phyloP scores from a whole-genome alignment of 805 yeast species.

The Suhomyces sp. region DNA sequence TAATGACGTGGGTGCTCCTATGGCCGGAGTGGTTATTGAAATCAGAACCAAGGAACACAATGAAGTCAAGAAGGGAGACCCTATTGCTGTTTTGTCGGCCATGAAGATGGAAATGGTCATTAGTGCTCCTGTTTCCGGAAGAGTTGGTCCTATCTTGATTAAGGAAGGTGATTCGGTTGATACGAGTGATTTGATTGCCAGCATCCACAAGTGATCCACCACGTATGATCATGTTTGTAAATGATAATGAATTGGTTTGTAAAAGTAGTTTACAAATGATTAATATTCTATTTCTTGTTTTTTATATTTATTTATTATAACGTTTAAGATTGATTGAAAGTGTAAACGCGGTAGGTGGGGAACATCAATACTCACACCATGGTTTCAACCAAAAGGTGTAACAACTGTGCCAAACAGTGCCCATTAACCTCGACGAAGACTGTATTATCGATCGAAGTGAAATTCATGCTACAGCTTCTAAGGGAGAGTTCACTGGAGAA shows the following conservation, averaged over 20 bases:
- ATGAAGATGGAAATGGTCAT: constrained; percentile 99
- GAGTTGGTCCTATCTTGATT: constrained; percentile 70
- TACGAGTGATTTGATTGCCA: constrained; percentile 78
- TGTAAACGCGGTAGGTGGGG: too few species aligned
- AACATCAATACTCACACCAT: too few species aligned
- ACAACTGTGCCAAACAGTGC: too few species aligned
- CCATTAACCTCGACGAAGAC: too few species aligned
- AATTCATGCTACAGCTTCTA: too few species aligned
- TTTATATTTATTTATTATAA: constrained; percentile 3
- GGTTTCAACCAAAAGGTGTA: too few species aligned
- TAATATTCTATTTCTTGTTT: not conserved
- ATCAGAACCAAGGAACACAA: constrained; percentile 85
- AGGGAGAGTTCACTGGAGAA: too few species aligned
- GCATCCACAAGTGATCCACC: constrained; percentile 23
- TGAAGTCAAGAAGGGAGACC: constrained; percentile 94
- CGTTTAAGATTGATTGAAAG: too few species aligned
- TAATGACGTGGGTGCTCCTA: constrained; percentile 95
- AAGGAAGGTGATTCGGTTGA: constrained; percentile 95
- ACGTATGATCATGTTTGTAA: too few species aligned
- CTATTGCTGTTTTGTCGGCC: constrained; percentile 89
- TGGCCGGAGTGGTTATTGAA: constrained; percentile 98
- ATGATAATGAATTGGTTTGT: too few species aligned
- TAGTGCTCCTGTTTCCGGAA: constrained; percentile 86
- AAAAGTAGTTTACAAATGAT: too few species aligned
- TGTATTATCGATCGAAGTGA: too few species aligned